Evolutionary conservation across 805 yeast genomes (phyloP).

Genomic region (Saccharomycopsis sp.): DNA sequence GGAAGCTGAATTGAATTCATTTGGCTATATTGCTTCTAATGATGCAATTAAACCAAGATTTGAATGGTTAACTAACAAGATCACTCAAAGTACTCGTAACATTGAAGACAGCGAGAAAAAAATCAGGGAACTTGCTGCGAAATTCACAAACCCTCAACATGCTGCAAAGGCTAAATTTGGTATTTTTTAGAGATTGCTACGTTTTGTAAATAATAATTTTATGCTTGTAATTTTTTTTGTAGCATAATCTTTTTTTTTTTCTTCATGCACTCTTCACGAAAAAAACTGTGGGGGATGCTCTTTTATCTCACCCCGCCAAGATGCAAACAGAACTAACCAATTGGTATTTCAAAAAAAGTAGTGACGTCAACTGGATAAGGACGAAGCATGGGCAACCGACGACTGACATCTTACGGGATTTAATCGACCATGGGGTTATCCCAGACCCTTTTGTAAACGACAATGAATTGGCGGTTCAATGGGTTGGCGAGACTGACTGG

Average conservation of each 20-base stretch:
- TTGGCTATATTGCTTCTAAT: constrained; percentile 44
- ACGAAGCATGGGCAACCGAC: constrained; percentile 1
- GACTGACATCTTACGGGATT: constrained; percentile 37
- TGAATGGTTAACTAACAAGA: constrained; percentile 59
- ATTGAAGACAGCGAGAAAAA: constrained; percentile 42
- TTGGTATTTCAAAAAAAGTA: constrained; percentile 10
- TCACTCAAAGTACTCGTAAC: constrained; percentile 49
- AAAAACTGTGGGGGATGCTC: too few relatives aligned
- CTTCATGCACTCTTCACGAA: background rate
- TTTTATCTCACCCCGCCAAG: too few relatives aligned
- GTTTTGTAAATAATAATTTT: background rate
- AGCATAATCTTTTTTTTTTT: background rate
- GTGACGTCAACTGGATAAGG: constrained; percentile 1
- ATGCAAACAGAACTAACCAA: background rate
- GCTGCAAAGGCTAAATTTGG: background rate
- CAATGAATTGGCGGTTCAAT: constrained; percentile 40
- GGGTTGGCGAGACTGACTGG: constrained; percentile 47
- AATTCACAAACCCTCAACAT: background rate
- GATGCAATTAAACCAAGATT: constrained; percentile 56
- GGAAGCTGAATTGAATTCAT: constrained; percentile 65
- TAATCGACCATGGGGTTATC: constrained; percentile 32
- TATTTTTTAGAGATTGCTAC: background rate
- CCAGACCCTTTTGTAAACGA: constrained; percentile 40
- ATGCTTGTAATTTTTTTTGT: background rate
- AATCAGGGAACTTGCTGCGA: constrained; percentile 28